phyloP scores from a whole-genome alignment of 2,329 filamentous ascomycete species.

The Aschersonia sp. region DNA sequence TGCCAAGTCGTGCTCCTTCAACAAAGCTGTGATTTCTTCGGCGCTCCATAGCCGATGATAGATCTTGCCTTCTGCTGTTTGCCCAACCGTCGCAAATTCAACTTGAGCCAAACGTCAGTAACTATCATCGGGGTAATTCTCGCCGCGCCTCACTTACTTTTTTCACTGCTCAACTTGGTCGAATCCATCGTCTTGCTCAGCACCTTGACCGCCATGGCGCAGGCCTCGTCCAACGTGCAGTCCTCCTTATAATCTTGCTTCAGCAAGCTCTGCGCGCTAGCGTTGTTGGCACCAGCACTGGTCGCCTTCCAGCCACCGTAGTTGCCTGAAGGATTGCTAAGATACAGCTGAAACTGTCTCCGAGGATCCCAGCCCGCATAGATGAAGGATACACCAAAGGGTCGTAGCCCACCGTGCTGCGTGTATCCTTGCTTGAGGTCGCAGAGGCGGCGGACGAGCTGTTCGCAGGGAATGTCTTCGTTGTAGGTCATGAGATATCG shows the following conservation, averaged over 20 bases:
- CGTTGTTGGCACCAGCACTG: slow-evolving; percentile 94
- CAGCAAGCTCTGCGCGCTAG: slow-evolving; percentile 86
- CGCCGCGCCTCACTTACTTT: slow-evolving; percentile 51
- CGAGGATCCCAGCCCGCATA: slow-evolving; percentile 96
- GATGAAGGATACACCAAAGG: slow-evolving; percentile 98
- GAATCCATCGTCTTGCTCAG: slow-evolving; percentile 99
- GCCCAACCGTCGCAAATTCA: slow-evolving; percentile 95
- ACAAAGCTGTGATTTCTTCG: slow-evolving; percentile 84
- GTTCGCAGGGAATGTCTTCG: slow-evolving; percentile 98
- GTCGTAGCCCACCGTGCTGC: slow-evolving; percentile 93
- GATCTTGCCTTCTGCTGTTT: slow-evolving; percentile 88
- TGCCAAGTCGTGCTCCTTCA: slow-evolving; percentile 91
- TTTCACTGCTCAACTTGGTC: slow-evolving; percentile 96
- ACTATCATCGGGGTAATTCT: slow-evolving; percentile 13
- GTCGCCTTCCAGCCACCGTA: slow-evolving; percentile 99
- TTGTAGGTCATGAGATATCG: slow-evolving; percentile 98
- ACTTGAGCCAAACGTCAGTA: slow-evolving; percentile 37
- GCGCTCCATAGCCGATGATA: slow-evolving; percentile 97
- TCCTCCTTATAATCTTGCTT: slow-evolving; percentile 99
- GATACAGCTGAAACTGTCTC: slow-evolving; percentile 95
- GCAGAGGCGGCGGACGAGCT: slow-evolving; percentile 90
- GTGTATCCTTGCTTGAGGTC: slow-evolving; percentile 99
- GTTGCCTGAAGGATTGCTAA: slow-evolving; percentile 97
- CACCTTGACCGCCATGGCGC: slow-evolving; percentile 94
- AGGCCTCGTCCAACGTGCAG: slow-evolving; percentile 89